Conservation (phyloP, 345 rosid species). For the Durio zibethinus region DNA sequence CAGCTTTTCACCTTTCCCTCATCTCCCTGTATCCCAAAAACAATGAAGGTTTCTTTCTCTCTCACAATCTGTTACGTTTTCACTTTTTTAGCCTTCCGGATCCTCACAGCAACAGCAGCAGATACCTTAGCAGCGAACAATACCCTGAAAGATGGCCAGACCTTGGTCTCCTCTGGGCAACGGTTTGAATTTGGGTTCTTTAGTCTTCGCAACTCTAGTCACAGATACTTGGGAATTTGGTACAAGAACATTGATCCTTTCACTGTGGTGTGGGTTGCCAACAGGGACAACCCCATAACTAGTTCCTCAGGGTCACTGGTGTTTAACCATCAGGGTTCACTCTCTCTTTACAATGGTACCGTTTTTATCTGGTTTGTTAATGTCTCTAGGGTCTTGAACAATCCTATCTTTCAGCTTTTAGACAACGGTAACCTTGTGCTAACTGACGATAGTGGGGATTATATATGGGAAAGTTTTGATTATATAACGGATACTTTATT, state of each 20-base stretch:
- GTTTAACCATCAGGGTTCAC: slow-evolving; percentile 2
- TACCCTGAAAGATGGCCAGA: slow-evolving; percentile 4
- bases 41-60: not conserved
- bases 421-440: not conserved
- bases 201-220: slow-evolving; percentile 19
- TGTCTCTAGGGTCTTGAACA: not conserved
- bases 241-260: slow-evolving; percentile 25
- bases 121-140: slow-evolving; percentile 4
- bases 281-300: slow-evolving; percentile 35
- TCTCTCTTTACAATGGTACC: slow-evolving; percentile 4
- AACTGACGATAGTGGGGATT: not conserved
- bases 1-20: not conserved
- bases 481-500: slow-evolving; percentile 35
- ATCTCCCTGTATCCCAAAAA: not conserved
- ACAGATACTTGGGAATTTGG: slow-evolving; percentile 38
- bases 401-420: slow-evolving; percentile 21
- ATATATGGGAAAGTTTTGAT: slow-evolving; percentile 56
- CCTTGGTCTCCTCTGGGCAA: slow-evolving; percentile 29
- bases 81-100: not conserved
- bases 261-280: slow-evolving; percentile 47
- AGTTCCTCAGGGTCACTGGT: slow-evolving; percentile 19
- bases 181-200: slow-evolving; percentile 40
- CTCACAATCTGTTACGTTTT: not conserved
- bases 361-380: slow-evolving; percentile 5
- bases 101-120: not conserved